Base-by-base conservation (phyloP, 2,329 filamentous ascomycete genomes). In the Fusarium chaquense region DNA sequence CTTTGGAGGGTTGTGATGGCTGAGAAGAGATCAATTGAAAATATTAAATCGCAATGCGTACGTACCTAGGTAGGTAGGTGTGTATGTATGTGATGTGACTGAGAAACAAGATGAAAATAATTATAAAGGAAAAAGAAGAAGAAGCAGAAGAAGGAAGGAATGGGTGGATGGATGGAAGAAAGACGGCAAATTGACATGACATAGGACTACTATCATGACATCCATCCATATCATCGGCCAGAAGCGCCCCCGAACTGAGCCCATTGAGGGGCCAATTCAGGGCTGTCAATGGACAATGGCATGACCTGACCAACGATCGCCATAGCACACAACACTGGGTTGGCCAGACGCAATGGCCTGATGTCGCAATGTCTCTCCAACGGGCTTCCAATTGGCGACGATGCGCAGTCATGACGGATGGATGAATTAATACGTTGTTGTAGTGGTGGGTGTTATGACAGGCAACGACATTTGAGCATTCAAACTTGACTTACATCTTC, bases 281-380 rank as follows among this genome's bases (percentile, higher is more conserved):
- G 62, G 61, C 61, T 51, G 35, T 41, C n/a, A 61, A 54, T 52
- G 32, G 61, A 52, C 53, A 65, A 70, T 65, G 59, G 59, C 67
- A 71, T 68, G 67, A 73, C 67, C 62, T 58, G 67, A 62, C 54
- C 63, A 58, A 57, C 55, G 63, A 74, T 73, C 70, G 63, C 47
- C 71, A 59, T 72, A 58, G 72, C 72, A 70, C 70, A 51, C 72
- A 65, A 74, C 68, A 65, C 45, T 49, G 58, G 49, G 44, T 70
- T 63, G 63, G 60, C 47, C 46, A 30, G 47, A 46, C 52, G 49
- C 36, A 60, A 68, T 74, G 72, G 72, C 52, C 72, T 74, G 72
- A 74, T 74, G 49, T 56, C 20, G 49, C 32, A 22, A 47, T 65
- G 47, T 33, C 44, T 46, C 44, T 35, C 47, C 46, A 46, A 60